A percentile compares a stretch with the other conserved stretches of the same genome.
Conservation (phyloP, 176 grass and related monocot species). For the Triticum urartu region DNA sequence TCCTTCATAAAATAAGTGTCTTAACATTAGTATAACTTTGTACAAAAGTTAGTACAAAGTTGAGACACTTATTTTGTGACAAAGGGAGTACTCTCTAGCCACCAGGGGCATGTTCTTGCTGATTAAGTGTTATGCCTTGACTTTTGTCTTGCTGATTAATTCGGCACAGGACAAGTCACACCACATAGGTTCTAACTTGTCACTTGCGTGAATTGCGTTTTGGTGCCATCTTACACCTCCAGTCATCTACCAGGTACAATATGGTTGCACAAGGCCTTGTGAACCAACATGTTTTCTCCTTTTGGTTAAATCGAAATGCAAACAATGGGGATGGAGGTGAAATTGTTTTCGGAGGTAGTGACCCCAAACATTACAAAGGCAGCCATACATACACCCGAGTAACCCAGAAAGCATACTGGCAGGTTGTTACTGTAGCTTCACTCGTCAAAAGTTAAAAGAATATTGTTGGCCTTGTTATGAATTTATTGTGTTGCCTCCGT, state of each 20-base stretch:
- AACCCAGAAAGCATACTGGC: conserved; percentile 83
- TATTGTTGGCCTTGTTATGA: not conserved
- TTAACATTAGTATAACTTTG: no score
- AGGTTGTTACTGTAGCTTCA: conserved; percentile 42
- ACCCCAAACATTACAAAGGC: conserved; percentile 64
- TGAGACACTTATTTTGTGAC: no score
- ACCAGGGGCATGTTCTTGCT: not conserved
- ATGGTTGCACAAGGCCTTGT: conserved; percentile 73
- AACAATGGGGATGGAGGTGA: conserved; percentile 79
- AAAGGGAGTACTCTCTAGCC: no score
- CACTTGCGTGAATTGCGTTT: not conserved
- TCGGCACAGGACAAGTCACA: not conserved
- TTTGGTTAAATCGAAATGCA: conserved; percentile 89
- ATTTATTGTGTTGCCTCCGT: not conserved
- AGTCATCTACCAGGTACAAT: conserved; percentile 63
- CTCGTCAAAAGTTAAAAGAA: not conserved
- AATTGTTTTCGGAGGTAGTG: conserved; percentile 88
- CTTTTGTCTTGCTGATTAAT: not conserved
- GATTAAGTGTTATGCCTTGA: not conserved
- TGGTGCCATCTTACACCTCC: conserved; percentile 1
- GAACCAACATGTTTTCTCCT: conserved; percentile 66
- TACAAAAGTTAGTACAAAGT: no score
- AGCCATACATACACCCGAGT: conserved; percentile 78
- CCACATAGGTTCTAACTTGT: not conserved
- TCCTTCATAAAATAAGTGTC: no score